Conservation (phyloP, 2,329 filamentous ascomycete genomes). For the Alternaria conjuncta region DNA sequence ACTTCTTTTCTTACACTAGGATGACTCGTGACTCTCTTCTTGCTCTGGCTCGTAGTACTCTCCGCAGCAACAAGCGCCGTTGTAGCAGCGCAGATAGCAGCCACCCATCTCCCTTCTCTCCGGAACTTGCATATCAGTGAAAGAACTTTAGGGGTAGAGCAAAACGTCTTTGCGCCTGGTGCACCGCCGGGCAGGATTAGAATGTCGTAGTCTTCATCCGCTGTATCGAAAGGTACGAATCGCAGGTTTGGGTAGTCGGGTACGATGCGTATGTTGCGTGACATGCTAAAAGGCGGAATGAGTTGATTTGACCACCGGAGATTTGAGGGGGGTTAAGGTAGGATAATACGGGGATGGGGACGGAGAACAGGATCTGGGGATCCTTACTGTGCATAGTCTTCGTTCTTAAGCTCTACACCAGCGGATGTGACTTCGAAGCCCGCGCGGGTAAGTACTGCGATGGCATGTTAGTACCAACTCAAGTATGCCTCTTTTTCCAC, state of each 20-base stretch:
- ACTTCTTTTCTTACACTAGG: constrained; percentile 47
- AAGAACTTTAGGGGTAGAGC: constrained; percentile 26
- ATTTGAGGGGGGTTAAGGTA: no score
- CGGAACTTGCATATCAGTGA: constrained; percentile 41
- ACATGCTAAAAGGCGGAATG: constrained; percentile 31
- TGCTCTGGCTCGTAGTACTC: no score
- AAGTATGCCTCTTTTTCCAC: no score
- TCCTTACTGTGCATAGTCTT: constrained; percentile 37
- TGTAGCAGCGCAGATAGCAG: constrained; percentile 48
- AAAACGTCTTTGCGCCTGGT: constrained; percentile 47
- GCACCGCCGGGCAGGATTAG: constrained; percentile 49
- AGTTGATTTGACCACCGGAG: background rate
- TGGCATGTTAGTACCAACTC: background rate
- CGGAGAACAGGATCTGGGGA: background rate
- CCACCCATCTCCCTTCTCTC: constrained; percentile 40
- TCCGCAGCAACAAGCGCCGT: constrained; percentile 45
- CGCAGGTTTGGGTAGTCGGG: constrained; percentile 29
- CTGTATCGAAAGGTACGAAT: no score
- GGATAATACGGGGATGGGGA: background rate
- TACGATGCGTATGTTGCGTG: constrained; percentile 46
- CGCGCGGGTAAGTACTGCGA: constrained; percentile 44
- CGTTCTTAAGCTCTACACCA: constrained; percentile 45
- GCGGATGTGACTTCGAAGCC: constrained; percentile 47
- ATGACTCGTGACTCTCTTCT: constrained; percentile 45
- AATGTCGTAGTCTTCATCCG: constrained; percentile 31